A percentile compares a stretch with the other conserved stretches of the same genome.
Evolutionary conservation across 306 rosid genomes (phyloP).

Genomic region (Vicia sativa): DNA sequence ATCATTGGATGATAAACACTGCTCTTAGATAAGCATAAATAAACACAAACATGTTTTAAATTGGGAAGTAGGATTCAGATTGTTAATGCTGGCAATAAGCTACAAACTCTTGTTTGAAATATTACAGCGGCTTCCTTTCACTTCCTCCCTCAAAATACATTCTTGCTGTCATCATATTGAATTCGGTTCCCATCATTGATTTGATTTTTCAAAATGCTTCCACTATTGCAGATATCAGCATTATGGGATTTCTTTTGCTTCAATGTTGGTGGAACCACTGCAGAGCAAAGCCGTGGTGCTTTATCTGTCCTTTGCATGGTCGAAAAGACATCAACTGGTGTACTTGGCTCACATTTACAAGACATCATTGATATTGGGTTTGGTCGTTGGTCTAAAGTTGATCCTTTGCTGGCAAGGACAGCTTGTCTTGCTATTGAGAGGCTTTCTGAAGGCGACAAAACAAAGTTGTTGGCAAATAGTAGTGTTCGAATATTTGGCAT

Average conservation of each 20-base stretch:
- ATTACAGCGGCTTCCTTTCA: slow-evolving; percentile 5
- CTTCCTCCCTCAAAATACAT: slow-evolving; percentile 22
- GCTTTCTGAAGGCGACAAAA: slow-evolving; percentile 79
- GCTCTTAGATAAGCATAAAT: slow-evolving; percentile 9
- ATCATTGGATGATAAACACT: slow-evolving; percentile 24
- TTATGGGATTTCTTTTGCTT: slow-evolving; percentile 98
- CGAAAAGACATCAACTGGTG: slow-evolving; percentile 69
- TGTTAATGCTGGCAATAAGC: slow-evolving; percentile 25
- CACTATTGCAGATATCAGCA: slow-evolving; percentile 66
- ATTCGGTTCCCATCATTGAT: slow-evolving; percentile 25
- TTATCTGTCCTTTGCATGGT: slow-evolving; percentile 92
- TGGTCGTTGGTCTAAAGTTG: slow-evolving; percentile 96
- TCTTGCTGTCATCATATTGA: slow-evolving; percentile 10
- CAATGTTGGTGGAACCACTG: slow-evolving; percentile 84
- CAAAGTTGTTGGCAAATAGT: slow-evolving; percentile 63
- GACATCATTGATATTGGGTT: slow-evolving; percentile 93
- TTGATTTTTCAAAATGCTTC: slow-evolving; percentile 32
- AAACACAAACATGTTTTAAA: slow-evolving; percentile 4
- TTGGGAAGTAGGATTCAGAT: slow-evolving; percentile 19
- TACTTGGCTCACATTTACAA: slow-evolving; percentile 82
- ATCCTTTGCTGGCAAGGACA: slow-evolving; percentile 91
- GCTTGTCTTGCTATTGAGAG: slow-evolving; percentile 87
- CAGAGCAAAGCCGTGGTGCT: slow-evolving; percentile 93
- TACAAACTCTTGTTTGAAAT: slow-evolving; percentile 23
- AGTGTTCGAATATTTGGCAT: slow-evolving; percentile 67